phyloP scores from a whole-genome alignment of 2,329 filamentous ascomycete genomes.

The Phialocephala sp. region DNA sequence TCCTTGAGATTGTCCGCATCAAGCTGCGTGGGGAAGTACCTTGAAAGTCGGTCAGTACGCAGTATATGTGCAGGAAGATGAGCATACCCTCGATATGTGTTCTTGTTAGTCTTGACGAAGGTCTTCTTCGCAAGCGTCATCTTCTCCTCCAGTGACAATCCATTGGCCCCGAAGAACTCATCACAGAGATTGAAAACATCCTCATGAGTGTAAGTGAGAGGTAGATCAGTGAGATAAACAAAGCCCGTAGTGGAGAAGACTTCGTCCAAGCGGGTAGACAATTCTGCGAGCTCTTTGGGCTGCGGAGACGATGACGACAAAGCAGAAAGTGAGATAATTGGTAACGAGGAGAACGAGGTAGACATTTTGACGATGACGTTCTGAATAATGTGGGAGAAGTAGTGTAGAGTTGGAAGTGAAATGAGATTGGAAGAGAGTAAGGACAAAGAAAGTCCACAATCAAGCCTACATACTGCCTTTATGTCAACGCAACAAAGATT shows the following conservation, averaged over 20 bases:
- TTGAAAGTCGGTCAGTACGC: conserved; percentile 25
- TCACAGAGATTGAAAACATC: conserved; percentile 50
- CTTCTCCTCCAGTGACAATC: conserved; percentile 45
- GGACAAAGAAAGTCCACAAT: not conserved
- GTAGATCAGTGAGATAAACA: conserved; percentile 51
- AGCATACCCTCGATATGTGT: conserved; percentile 51
- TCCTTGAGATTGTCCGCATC: conserved; percentile 51
- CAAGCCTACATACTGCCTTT: not conserved
- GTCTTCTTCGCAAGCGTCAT: conserved; percentile 50
- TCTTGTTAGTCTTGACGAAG: conserved; percentile 47
- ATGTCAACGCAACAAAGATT: not conserved
- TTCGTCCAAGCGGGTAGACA: conserved; percentile 48
- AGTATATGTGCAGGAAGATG: not conserved
- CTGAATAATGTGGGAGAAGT: not conserved
- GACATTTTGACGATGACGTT: conserved; percentile 19
- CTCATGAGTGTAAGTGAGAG: conserved; percentile 49
- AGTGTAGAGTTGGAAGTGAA: not conserved
- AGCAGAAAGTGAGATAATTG: conserved; percentile 48
- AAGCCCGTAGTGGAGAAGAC: conserved; percentile 53
- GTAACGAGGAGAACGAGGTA: conserved; percentile 47
- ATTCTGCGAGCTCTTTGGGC: conserved; percentile 37
- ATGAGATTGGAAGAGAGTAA: not conserved
- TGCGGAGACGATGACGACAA: conserved; percentile 41
- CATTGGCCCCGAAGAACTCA: conserved; percentile 45
- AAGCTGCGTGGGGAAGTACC: conserved; percentile 52